phyloP scores from a whole-genome alignment of 2,329 filamentous ascomycete species.

The Penicillium olsonii region DNA sequence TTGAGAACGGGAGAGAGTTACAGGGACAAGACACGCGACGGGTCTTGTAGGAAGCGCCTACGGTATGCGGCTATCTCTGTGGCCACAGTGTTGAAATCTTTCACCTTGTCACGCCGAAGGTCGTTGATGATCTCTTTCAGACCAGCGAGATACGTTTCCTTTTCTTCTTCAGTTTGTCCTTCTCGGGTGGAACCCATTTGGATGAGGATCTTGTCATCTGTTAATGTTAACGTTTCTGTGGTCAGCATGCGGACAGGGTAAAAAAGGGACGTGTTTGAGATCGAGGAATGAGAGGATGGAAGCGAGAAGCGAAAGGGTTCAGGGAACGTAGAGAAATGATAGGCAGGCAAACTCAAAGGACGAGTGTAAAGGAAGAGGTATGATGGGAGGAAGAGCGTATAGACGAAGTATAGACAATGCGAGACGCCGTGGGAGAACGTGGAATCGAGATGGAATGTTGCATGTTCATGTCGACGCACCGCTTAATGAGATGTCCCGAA shows the following conservation, averaged over 20 bases:
- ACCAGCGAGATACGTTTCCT: conserved; percentile 46
- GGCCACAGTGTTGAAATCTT: conserved; percentile 52
- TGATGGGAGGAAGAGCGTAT: conserved; percentile 2
- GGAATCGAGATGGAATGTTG: conserved; percentile 24
- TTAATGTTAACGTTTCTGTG: conserved; percentile 39
- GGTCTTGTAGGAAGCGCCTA: conserved; percentile 51
- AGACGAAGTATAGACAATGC: conserved; percentile 9
- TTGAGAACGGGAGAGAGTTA: conserved; percentile 30
- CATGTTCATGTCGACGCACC: conserved; percentile 64
- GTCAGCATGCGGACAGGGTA: conserved; percentile 42
- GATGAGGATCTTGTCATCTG: conserved; percentile 55
- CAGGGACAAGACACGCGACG: conserved; percentile 48
- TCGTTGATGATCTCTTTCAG: conserved; percentile 53
- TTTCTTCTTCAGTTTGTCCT: conserved; percentile 47
- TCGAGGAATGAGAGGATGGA: not conserved
- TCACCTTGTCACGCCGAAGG: conserved; percentile 51
- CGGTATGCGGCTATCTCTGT: conserved; percentile 53
- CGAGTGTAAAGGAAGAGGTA: not conserved
- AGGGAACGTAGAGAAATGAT: not conserved
- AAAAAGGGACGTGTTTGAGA: conserved; percentile 20
- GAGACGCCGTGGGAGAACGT: conserved; percentile 22
- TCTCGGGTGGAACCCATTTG: conserved; percentile 51
- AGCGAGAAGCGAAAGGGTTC: conserved; percentile 8
- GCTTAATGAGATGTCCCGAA: conserved; percentile 68
- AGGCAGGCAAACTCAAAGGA: not conserved